Evolutionary conservation across 129 eudicot genomes (phyloP).

Genomic region (Arctium minus): DNA sequence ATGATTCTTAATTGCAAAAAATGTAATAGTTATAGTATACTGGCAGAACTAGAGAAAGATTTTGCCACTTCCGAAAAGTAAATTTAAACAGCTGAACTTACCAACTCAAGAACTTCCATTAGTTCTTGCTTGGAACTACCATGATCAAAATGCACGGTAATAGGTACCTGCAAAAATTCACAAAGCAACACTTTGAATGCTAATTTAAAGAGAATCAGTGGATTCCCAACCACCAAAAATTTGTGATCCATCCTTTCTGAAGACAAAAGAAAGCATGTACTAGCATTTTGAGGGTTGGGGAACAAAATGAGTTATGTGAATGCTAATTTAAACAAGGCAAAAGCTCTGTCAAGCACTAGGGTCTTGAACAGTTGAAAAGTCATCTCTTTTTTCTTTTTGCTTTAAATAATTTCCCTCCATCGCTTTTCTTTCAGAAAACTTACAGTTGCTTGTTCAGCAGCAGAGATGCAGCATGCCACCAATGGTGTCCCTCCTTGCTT

Average conservation of each 20-base stretch:
- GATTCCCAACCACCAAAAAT: too few relatives aligned
- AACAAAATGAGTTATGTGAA: not conserved
- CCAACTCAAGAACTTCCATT: slow-evolving; percentile 83
- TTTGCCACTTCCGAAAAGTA: not conserved
- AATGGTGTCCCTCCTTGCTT: slow-evolving; percentile 85
- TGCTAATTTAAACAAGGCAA: not conserved
- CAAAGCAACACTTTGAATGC: too few relatives aligned
- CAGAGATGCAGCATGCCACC: slow-evolving; percentile 87
- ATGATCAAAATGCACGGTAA: slow-evolving; percentile 96
- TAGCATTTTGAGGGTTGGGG: not conserved
- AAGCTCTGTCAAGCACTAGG: not conserved
- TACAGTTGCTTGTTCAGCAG: slow-evolving; percentile 90
- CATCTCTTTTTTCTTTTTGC: not conserved
- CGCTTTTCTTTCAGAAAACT: slow-evolving; percentile 30
- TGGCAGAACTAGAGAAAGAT: not conserved
- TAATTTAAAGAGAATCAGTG: too few relatives aligned
- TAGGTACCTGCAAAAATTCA: slow-evolving; percentile 55
- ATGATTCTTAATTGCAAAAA: not conserved
- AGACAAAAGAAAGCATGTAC: too few relatives aligned
- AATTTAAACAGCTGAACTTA: slow-evolving; percentile 22
- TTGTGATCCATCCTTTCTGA: too few relatives aligned
- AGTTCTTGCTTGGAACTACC: slow-evolving; percentile 84
- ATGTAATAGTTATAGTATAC: not conserved
- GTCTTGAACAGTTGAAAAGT: not conserved
- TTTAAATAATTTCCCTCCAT: not conserved